A percentile compares a stretch with the other conserved stretches of the same genome.
phyloP scores from a whole-genome alignment of 495 filamentous ascomycete genomes.

The Aspergillus haitiensis region DNA sequence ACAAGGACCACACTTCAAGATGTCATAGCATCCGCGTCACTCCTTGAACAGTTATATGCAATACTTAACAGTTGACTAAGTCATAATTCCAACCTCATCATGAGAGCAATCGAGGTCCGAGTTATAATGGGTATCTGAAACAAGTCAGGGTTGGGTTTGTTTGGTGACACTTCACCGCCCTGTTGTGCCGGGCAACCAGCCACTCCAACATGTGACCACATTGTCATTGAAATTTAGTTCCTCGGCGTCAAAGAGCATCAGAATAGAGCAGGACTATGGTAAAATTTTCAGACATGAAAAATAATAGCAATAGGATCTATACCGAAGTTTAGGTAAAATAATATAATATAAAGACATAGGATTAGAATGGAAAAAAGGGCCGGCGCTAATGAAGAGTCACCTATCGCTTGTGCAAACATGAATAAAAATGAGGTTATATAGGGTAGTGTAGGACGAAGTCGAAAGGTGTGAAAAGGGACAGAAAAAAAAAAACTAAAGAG shows the following conservation, averaged over 20 bases:
- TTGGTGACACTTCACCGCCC: conserved; percentile 24
- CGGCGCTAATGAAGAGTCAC: neutral
- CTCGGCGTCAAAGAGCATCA: neutral
- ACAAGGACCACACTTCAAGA: no score
- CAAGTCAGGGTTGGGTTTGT: conserved; percentile 4
- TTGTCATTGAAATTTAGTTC: neutral
- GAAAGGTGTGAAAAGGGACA: neutral
- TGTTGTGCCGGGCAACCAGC: conserved; percentile 36
- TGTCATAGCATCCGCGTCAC: no score
- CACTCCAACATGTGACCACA: neutral
- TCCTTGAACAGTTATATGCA: no score
- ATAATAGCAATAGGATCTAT: neutral
- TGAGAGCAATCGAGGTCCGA: no score
- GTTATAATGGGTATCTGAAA: no score
- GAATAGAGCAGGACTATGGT: neutral
- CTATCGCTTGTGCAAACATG: neutral
- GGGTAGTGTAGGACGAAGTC: neutral
- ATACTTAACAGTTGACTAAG: no score
- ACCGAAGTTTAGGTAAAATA: neutral
- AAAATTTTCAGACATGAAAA: neutral
- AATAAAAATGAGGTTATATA: neutral
- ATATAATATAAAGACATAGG: neutral
- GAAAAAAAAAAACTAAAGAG: neutral
- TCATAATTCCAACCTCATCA: no score
- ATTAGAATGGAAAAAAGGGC: neutral